Evolutionary conservation across 2,329 filamentous ascomycete genomes (phyloP), one percentile per base, ranked within the genome.

Genomic region (Penicillium polonicum): DNA sequence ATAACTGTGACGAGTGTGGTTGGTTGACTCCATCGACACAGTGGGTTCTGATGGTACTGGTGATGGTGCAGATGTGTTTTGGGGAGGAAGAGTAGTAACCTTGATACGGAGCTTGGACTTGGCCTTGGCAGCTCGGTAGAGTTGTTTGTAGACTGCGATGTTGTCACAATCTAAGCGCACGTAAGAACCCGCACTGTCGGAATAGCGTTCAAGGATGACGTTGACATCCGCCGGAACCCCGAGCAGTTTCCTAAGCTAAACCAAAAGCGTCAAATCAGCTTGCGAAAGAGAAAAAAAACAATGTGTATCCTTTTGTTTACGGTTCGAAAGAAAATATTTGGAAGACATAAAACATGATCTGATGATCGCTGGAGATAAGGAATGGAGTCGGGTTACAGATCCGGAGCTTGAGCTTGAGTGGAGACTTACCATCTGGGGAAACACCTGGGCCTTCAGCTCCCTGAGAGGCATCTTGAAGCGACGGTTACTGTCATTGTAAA

Each of bases 61-160:
- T 17, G 59, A 48, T 41, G 50, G 7, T 29, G 41, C 29, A 9
- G 64, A 63, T 36, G 62, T 48, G 23, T 74, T 66, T 52, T 77
- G 72, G 35, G 82, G 69, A 17, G 85, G 88, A 38, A 90, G 72
- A 35, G 82, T 70, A 17, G 85, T 88, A 38, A 90, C 88, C 65
- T 87, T 90, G 59, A 99, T 85, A 76, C 94, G 92, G 67, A 99
- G 87, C 87, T 97, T 99, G 65, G 92, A 87, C 83, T 99, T 99
- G 38, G 94, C 94, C 81, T 97, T 99, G 63, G 94, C 94, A 65
- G 94, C 94, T 69, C 94, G 89, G 74, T 94, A 93, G 42, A 99
- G 88, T 74, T 97, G 94, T 82, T 97, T 97, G 83, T 96, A 99
- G 70, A 96, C 90, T 45, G 90, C 82, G 9, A 84, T 78, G 71